Conservation (phyloP, 1,284 basidiomycete species). For the Inonotus obliquus region DNA sequence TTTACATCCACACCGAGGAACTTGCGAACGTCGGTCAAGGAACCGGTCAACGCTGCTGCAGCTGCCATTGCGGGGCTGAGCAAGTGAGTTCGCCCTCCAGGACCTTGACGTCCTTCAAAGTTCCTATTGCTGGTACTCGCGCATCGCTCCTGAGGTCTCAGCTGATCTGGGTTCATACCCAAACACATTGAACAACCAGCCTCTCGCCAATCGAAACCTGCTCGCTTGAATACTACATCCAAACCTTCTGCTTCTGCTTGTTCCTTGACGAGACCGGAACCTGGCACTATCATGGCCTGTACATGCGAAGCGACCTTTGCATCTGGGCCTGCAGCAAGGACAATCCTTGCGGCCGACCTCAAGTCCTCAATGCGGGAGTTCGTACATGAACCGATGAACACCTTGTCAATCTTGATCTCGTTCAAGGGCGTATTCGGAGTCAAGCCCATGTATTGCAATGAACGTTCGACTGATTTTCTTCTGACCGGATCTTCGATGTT, state of each 20-base stretch:
- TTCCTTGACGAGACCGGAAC: constrained; percentile 91
- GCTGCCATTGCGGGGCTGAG: constrained; percentile 96
- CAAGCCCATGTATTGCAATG: constrained; percentile 91
- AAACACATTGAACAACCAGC: constrained; percentile 98
- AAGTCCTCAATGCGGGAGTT: constrained; percentile 96
- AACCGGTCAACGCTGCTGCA: constrained; percentile 87
- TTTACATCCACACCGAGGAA: constrained; percentile 47
- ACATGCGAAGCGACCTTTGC: constrained; percentile 80
- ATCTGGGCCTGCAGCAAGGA: constrained; percentile 70
- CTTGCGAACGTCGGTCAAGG: constrained; percentile 86
- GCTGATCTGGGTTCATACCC: constrained; percentile 96
- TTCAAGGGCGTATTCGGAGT: constrained; percentile 80
- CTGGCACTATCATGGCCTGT: constrained; percentile 93
- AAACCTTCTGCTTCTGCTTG: constrained; percentile 94
- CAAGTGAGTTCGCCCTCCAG: constrained; percentile 90
- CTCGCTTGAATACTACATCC: constrained; percentile 87
- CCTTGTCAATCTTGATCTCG: constrained; percentile 85
- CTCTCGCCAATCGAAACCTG: constrained; percentile 97
- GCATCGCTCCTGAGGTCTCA: constrained; percentile 86
- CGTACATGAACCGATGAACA: constrained; percentile 96
- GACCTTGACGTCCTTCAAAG: constrained; percentile 87
- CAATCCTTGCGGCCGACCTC: constrained; percentile 82
- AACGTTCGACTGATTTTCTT: constrained; percentile 73
- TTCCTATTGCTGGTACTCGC: constrained; percentile 97
- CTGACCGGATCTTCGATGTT: constrained; percentile 61